Conservation (phyloP, 306 rosid species). For the Trichosanthes truncata region DNA sequence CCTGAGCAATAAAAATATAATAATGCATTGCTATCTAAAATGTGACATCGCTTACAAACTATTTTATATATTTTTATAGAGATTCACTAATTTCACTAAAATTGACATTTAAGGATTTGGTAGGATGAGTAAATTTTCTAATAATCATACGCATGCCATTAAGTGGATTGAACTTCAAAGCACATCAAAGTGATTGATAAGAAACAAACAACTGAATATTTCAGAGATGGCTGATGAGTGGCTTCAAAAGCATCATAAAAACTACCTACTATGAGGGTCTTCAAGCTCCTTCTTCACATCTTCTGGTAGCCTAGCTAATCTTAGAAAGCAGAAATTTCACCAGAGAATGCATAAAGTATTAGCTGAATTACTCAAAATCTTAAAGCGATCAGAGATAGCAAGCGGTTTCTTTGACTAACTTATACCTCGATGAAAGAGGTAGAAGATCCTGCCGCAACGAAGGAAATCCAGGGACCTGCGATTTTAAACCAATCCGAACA, state of each 20-base stretch:
- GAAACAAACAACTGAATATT: constrained; percentile 7
- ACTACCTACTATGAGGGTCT: constrained; percentile 79
- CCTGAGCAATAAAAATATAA: not conserved
- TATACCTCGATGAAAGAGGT: constrained; percentile 65
- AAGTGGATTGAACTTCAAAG: not conserved
- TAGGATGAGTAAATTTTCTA: not conserved
- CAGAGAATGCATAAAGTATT: not conserved
- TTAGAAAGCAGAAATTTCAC: constrained; percentile 14
- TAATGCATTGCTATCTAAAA: not conserved
- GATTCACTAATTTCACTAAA: not conserved
- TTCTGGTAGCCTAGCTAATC: constrained; percentile 71
- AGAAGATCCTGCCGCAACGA: constrained; percentile 63
- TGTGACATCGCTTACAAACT: not conserved
- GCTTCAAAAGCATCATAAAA: constrained; percentile 11
- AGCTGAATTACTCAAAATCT: not conserved
- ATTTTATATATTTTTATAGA: not conserved
- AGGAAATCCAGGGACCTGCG: constrained; percentile 56
- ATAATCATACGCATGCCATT: not conserved
- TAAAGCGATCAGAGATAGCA: not conserved
- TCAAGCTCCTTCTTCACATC: constrained; percentile 68
- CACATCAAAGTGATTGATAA: not conserved
- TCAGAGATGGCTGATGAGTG: not conserved
- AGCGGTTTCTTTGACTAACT: not conserved
- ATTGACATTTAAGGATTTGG: not conserved
- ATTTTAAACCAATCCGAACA: not conserved